These are phyloP conservation scores for Adansonia grandidieri DNA, from an alignment of 441 rosid species.

Conservation along the genomic window DNA sequence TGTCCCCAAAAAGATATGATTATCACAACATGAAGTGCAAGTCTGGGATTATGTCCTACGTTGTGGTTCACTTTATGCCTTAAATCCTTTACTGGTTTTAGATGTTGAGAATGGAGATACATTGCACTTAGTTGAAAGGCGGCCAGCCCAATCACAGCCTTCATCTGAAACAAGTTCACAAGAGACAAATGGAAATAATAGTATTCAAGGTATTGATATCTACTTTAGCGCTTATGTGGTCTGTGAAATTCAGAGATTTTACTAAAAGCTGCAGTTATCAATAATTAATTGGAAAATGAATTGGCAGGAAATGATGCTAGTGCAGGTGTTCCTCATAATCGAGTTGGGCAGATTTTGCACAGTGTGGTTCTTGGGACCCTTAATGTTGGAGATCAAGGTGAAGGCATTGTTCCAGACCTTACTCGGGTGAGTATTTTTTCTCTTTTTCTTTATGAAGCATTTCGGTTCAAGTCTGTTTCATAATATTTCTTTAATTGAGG, in stretches of 20 bases:
- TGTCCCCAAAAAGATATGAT: neutral
- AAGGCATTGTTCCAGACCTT: conserved; percentile 69
- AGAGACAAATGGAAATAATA: conserved; percentile 54
- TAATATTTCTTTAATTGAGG: neutral
- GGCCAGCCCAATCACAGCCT: conserved; percentile 61
- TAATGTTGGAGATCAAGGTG: conserved; percentile 86
- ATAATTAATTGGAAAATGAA: conserved; percentile 15
- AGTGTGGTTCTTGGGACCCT: conserved; percentile 85
- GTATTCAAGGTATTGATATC: conserved; percentile 47
- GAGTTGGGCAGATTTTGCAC: conserved; percentile 78
- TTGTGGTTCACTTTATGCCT: conserved; percentile 25
- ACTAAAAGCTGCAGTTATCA: neutral
- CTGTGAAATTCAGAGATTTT: conserved; percentile 6
- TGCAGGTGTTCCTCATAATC: conserved; percentile 59
- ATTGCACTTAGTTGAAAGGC: conserved; percentile 88
- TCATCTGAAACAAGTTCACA: conserved; percentile 58
- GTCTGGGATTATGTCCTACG: neutral
- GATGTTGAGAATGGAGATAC: conserved; percentile 97
- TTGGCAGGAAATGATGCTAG: conserved; percentile 59
- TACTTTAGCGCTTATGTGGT: conserved; percentile 22
- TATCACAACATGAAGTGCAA: conserved; percentile 3
- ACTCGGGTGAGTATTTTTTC: conserved; percentile 51
- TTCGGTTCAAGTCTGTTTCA: conserved; percentile 10
- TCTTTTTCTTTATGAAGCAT: neutral
- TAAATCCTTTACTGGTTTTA: conserved; percentile 54